Evolutionary conservation across 2,329 filamentous ascomycete species (phyloP), one percentile per base, ranked within the genome.

Genomic region (Ophiocordyceps camponoti-rufipedis): DNA sequence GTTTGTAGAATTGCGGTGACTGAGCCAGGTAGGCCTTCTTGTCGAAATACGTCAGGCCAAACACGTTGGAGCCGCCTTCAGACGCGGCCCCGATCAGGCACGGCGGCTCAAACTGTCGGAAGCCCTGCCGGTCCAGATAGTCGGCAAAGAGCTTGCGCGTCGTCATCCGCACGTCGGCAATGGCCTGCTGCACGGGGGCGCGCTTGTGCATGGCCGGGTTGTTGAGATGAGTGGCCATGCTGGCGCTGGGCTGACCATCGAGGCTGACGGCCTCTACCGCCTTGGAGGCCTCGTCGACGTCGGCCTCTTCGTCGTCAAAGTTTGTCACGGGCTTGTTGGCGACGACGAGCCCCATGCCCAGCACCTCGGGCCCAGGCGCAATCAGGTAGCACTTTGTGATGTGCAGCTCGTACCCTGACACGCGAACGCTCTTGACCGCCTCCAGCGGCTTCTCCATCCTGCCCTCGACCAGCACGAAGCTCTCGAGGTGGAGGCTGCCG

Each of bases 171-270:
- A 64, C 56, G 46, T 62, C 58, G 63, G 70, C 67, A 56, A 89
- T 89, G 48, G 88, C 86, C 61, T 93, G 85, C 65, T 91, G 93
- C 50, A 93, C 82, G 50, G 87, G 85, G 1, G 86, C 85, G 47
- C 91, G 81, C 59, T 95, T 83, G 67, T 95, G 88, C 68, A 98
- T 83, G 45, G 85, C 85, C 48, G 85, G 80, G 72, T 96, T 94
- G 70, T 94, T 83, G 44, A 95, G 75, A 53, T 89, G 80, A 1
- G 86, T 93, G 57, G 80, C 78, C 61, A 96, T 77, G 49, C 77
- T 82, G 29, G 93, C 88, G 45, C 83, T 74, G 1, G 88, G 85
- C 44, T 74, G 65, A 14, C 69, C 55, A 39, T 61, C 55, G 23
- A 69, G 53, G 46, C 51, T 60, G 23, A 68, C 58, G 52, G 63